A percentile compares a stretch with the other conserved stretches of the same genome.
These are phyloP conservation scores for Syncephalastrum sp. DNA, from an alignment of 371 early-diverging fungal species.

Conservation along the genomic window DNA sequence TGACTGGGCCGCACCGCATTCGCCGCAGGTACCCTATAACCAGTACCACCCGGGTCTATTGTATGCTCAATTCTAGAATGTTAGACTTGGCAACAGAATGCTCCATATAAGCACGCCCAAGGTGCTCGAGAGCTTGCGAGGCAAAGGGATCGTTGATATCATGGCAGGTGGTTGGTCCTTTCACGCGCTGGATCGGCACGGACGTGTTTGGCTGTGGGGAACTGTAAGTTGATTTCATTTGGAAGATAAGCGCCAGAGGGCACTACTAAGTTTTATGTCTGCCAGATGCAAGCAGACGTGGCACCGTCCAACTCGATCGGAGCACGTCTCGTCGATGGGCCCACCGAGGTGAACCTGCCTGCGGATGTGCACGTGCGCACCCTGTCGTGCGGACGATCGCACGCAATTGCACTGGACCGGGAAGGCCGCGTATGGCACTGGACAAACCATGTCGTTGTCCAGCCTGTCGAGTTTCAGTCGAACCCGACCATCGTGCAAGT, in stretches of 20 bases:
- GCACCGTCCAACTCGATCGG: constrained; percentile 2
- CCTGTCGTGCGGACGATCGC: constrained; percentile 35
- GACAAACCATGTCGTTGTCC: constrained; percentile 26
- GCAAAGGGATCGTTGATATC: constrained; percentile 42
- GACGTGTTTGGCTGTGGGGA: constrained; percentile 49
- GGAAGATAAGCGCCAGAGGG: no score
- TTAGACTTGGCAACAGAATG: no score
- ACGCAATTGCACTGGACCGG: constrained; percentile 36
- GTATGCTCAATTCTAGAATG: no score
- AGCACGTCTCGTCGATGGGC: constrained; percentile 5
- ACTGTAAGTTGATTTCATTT: constrained; percentile 23
- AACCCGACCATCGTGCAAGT: constrained; percentile 24
- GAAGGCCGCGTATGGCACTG: constrained; percentile 41
- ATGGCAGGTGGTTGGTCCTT: constrained; percentile 50
- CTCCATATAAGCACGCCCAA: constrained; percentile 12
- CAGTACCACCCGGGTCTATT: neutral
- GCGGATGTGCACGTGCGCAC: constrained; percentile 4
- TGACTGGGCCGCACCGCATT: neutral
- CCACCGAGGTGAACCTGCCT: constrained; percentile 16
- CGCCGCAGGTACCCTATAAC: neutral
- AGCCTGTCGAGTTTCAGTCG: constrained; percentile 15
- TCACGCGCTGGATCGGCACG: constrained; percentile 41
- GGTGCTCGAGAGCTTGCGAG: constrained; percentile 22
- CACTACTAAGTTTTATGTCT: neutral
- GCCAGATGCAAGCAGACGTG: constrained; percentile 11